A percentile compares a stretch with the other conserved stretches of the same genome.
These are phyloP conservation scores for Pseudogymnoascus sp. DNA, from an alignment of 2,329 filamentous ascomycete genomes.

Conservation along the genomic window DNA sequence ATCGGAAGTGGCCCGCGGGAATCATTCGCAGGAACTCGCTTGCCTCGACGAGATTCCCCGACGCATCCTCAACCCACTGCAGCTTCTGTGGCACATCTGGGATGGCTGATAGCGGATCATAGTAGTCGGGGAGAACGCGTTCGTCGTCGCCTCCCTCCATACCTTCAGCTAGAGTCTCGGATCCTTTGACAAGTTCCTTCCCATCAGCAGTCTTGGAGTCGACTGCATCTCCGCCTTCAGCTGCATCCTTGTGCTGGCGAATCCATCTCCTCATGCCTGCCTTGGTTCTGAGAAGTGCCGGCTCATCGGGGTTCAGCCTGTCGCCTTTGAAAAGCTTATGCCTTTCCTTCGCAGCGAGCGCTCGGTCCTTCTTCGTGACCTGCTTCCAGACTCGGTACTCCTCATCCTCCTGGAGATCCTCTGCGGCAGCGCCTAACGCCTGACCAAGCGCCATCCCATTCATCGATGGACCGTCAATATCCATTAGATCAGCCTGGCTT, in stretches of 20 bases:
- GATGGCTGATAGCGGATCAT: conserved; percentile 76
- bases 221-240: conserved; percentile 36
- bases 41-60: conserved; percentile 83
- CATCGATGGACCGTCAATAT: conserved; percentile 70
- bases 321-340: conserved; percentile 79
- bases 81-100: conserved; percentile 74
- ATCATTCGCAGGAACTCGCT: conserved; percentile 74
- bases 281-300: conserved; percentile 76
- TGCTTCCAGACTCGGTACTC: conserved; percentile 99
- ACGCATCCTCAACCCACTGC: conserved; percentile 81
- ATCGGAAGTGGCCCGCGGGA: conserved; percentile 64
- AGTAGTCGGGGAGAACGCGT: conserved; percentile 84
- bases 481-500: conserved; percentile 78
- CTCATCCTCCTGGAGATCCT: conserved; percentile 80
- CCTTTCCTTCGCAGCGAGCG: conserved; percentile 75
- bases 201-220: conserved; percentile 38
- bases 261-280: conserved; percentile 85
- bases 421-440: conserved; percentile 56
- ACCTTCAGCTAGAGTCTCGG: conserved; percentile 85
- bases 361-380: conserved; percentile 93
- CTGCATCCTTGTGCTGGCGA: conserved; percentile 56
- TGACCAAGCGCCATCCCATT: conserved; percentile 57
- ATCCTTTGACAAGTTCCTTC: conserved; percentile 41
- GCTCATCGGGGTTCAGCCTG: conserved; percentile 78
- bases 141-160: conserved; percentile 78